Evolutionary conservation across 1,139 yeast genomes (phyloP), one percentile per base, ranked within the genome.

Genomic region (Pneumocystis jirovecii): DNA sequence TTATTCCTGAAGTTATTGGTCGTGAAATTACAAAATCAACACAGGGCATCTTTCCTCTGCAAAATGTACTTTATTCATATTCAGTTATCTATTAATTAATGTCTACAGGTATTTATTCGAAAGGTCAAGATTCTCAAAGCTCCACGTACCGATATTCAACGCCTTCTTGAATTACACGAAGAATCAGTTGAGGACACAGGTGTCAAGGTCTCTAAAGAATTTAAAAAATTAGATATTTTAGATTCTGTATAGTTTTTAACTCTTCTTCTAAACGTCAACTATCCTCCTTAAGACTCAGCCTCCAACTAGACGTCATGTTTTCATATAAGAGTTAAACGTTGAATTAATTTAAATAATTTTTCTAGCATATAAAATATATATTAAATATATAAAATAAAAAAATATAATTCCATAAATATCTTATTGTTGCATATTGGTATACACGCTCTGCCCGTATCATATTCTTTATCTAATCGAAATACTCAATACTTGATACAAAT

Each of bases 11-110:
- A 81, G 91, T 87, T 73, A 87, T 87, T 77, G 90, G 91, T 77
- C 89, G 89, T 79, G 95, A 87, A 80, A 87, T 87, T 74, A 91
- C 87, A 80, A 87, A 86, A 83, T 84, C 90, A 72, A 85, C 95
- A 73, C 86, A 84, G 79, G 81, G 85, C 75, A 85, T 87, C 82
- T 86, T 81, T 85, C 95, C 95, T 76, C 84, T 87, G 78, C 95
- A 88, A 81, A 87, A 87, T 82, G 91, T 87, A 76, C 29, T 10
- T 60, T 40, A 21, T 21, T 19, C 17, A 12, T 50, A 4, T 25
- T 25, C 21, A 39, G 5, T 29, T 42, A 21, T 60, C 3, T 6
- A 60, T 39, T 21, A 1, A 2, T 7, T 60, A 42, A 60, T 60
- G 17, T 29, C 12, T 21, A 21, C 29, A 60, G 61, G 61, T 60